Evolutionary conservation across 768 basidiomycete genomes (phyloP).

Genomic region (Rhizopogon vesiculosus): DNA sequence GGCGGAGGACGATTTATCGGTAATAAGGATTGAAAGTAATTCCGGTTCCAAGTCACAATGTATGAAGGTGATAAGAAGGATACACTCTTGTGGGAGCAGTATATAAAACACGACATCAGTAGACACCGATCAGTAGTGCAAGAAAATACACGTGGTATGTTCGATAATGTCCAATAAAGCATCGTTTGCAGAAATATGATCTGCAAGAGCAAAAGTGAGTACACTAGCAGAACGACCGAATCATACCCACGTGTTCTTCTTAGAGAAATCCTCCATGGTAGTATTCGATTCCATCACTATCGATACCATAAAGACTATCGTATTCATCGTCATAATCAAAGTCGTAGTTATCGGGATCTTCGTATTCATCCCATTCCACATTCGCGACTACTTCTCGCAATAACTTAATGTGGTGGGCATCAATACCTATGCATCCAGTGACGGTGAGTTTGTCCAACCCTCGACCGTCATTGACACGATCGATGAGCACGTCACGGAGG

Average conservation of each 20-base stretch:
- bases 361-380: neutral
- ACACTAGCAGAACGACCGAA: neutral
- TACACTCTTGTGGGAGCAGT: no score
- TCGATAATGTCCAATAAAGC: neutral
- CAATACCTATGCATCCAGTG: neutral
- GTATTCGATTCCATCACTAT: neutral
- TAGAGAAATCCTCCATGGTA: neutral
- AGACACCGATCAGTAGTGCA: no score
- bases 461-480: constrained; percentile 1
- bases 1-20: no score
- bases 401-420: neutral
- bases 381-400: constrained; percentile 2
- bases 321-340: neutral
- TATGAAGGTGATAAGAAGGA: no score
- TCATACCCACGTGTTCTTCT: neutral
- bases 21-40: no score
- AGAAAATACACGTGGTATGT: neutral
- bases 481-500: constrained; percentile 1
- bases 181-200: neutral
- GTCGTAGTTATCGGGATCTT: neutral
- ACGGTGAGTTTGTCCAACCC: neutral
- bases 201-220: neutral
- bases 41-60: no score
- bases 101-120: no score
- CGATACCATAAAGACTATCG: neutral